These are phyloP conservation scores for Yamadazyma sp. DNA, from an alignment of 1,139 yeast species.

Conservation along the genomic window DNA sequence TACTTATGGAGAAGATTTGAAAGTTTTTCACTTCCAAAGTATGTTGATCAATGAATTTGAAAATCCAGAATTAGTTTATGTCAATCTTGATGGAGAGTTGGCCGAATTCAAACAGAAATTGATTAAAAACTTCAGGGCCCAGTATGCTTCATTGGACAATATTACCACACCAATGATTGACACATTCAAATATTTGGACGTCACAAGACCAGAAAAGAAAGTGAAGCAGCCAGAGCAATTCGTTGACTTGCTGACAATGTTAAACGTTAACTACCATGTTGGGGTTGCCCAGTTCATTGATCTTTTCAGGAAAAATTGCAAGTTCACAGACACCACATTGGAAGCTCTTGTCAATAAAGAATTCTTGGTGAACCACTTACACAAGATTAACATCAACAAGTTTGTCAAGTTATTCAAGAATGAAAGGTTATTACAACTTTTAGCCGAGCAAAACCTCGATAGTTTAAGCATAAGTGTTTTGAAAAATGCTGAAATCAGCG, in stretches of 20 bases:
- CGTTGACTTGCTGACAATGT: constrained; percentile 28
- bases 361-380: constrained; percentile 25
- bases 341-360: constrained; percentile 29
- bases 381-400: constrained; percentile 20
- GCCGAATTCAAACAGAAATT: constrained; percentile 23
- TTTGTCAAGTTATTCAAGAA: constrained; percentile 25
- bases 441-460: constrained; percentile 25
- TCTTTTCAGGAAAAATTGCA: constrained; percentile 28
- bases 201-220: constrained; percentile 6
- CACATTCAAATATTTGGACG: constrained; percentile 15
- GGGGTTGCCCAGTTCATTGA: constrained; percentile 31
- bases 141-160: constrained; percentile 5
- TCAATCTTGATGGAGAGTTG: constrained; percentile 39
- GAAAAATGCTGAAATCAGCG: constrained; percentile 12
- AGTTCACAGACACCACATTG: constrained; percentile 36
- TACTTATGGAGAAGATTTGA: constrained; percentile 15
- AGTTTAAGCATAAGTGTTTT: constrained; percentile 27
- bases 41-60: constrained; percentile 49
- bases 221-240: constrained; percentile 11
- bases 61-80: constrained; percentile 51
- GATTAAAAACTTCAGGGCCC: constrained; percentile 17
- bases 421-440: constrained; percentile 20
- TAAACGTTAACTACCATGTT: constrained; percentile 28
- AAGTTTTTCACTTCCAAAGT: constrained; percentile 34
- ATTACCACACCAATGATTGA: constrained; percentile 24